phyloP scores from a whole-genome alignment of 441 rosid species.

The Pelargonium fulgidum region DNA sequence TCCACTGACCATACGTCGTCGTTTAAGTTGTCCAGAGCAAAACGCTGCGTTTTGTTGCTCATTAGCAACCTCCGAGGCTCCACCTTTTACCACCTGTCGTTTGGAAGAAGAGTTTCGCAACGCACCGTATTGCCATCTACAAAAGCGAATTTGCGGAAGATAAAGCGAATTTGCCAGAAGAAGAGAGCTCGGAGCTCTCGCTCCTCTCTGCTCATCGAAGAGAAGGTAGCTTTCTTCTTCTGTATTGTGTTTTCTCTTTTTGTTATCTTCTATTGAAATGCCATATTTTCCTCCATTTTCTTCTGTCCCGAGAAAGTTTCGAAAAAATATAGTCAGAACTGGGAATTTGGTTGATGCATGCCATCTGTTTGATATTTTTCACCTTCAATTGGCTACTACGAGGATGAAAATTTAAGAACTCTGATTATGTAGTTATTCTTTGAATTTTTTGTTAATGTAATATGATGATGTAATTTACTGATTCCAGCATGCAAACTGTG shows the following conservation, averaged over 20 bases:
- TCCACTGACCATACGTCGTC: not conserved
- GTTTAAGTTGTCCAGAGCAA: not conserved
- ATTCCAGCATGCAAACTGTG: not conserved
- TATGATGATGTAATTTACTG: not conserved
- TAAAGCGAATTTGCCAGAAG: not conserved
- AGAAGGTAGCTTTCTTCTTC: not conserved
- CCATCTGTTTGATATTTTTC: not conserved
- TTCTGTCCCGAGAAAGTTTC: constrained; percentile 3
- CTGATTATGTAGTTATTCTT: not conserved
- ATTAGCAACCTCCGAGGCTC: too few relatives aligned
- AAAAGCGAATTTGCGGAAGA: not conserved
- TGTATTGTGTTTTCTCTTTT: not conserved
- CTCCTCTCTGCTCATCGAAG: constrained; percentile 6
- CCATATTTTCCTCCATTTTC: constrained; percentile 5
- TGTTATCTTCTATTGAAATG: not conserved
- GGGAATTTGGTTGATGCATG: not conserved
- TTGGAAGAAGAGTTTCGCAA: not conserved
- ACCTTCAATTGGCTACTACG: not conserved
- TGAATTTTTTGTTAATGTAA: not conserved
- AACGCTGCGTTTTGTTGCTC: too few relatives aligned
- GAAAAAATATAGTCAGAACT: constrained; percentile 5
- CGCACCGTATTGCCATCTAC: not conserved
- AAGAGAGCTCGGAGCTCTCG: not conserved
- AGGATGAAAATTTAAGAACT: not conserved
- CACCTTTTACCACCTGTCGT: not conserved